Evolutionary conservation across 805 yeast species (phyloP).

Genomic region (Yarrowia sp.): DNA sequence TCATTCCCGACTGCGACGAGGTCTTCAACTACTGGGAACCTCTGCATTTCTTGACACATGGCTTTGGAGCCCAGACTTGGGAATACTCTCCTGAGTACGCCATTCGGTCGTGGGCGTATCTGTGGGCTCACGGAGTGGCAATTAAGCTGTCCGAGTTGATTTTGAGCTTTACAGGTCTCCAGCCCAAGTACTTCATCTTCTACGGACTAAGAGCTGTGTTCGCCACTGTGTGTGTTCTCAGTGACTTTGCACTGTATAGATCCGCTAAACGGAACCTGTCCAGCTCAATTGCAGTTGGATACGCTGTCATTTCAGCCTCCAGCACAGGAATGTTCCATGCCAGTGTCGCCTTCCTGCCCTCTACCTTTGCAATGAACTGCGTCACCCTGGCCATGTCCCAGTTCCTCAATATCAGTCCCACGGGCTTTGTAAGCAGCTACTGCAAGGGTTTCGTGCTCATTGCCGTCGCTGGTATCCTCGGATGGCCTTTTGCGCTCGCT

Average conservation of each 20-base stretch:
- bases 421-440: constrained; percentile 12
- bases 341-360: constrained; percentile 82
- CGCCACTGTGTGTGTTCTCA: constrained; percentile 53
- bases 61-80: constrained; percentile 95
- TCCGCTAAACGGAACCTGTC: constrained; percentile 53
- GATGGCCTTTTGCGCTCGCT: constrained; percentile 88
- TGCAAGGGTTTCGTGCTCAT: constrained; percentile 51
- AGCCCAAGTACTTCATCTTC: constrained; percentile 51
- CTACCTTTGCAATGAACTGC: constrained; percentile 70
- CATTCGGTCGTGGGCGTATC: constrained; percentile 83
- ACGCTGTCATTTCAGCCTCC: constrained; percentile 64
- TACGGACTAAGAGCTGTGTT: constrained; percentile 60
- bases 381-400: constrained; percentile 50
- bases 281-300: constrained; percentile 60
- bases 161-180: constrained; percentile 41
- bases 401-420: constrained; percentile 39
- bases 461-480: constrained; percentile 75
- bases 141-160: constrained; percentile 42
- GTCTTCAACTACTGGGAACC: constrained; percentile 96
- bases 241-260: constrained; percentile 62
- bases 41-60: constrained; percentile 73
- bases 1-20: constrained; percentile 92
- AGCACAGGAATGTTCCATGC: constrained; percentile 91
- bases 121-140: constrained; percentile 56
- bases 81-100: constrained; percentile 92